phyloP scores from a whole-genome alignment of 2,329 filamentous ascomycete genomes.

The Claviceps sp. region DNA sequence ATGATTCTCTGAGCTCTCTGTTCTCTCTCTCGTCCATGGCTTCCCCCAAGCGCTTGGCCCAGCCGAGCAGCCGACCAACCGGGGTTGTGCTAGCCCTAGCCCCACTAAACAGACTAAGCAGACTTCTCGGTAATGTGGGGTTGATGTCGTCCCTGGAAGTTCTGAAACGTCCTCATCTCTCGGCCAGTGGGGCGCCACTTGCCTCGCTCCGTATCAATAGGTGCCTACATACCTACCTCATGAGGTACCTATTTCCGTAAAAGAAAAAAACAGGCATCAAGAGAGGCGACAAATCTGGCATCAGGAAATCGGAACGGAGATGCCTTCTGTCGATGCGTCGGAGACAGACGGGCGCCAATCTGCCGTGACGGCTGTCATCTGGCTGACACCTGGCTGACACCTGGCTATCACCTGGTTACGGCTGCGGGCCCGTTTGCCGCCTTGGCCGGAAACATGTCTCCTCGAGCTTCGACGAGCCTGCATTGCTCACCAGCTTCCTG shows the following conservation, averaged over 20 bases:
- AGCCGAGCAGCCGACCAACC: neutral
- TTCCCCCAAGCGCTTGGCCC: neutral
- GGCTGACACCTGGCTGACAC: neutral
- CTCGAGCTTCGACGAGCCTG: neutral
- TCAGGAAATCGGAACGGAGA: neutral
- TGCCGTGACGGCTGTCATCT: neutral
- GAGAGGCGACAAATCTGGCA: no score
- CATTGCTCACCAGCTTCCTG: neutral
- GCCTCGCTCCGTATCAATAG: neutral
- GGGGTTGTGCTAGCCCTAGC: neutral
- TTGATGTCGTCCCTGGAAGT: conserved; percentile 4
- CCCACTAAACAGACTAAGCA: conserved; percentile 3
- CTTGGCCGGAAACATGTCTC: neutral
- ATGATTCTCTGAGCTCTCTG: no score
- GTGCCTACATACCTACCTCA: neutral
- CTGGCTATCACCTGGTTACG: neutral
- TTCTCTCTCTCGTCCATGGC: neutral
- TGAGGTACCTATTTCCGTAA: neutral
- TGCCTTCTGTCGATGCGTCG: neutral
- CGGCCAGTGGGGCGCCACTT: neutral
- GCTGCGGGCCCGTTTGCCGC: neutral
- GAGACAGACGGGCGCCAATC: neutral
- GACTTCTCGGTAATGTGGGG: conserved; percentile 2
- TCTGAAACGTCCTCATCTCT: conserved; percentile 5
- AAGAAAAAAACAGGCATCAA: neutral